phyloP scores from a whole-genome alignment of 192 early-diverging fungal genomes.

The Paraglomus brasilianum region DNA sequence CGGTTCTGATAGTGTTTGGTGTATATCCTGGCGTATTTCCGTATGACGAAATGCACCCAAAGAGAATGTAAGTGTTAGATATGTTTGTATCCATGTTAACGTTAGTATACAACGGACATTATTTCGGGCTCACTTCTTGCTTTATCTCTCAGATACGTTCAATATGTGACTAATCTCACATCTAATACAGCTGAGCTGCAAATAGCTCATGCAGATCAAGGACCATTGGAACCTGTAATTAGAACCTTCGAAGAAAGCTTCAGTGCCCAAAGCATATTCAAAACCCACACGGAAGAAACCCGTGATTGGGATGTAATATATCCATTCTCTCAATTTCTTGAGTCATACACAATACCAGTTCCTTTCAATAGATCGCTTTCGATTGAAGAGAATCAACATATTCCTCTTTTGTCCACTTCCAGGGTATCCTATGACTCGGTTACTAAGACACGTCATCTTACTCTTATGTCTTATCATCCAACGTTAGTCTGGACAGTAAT shows the following conservation, averaged over 20 bases:
- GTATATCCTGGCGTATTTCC: conserved; percentile 36
- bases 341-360: conserved; percentile 43
- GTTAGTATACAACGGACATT: conserved; percentile 35
- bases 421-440: conserved; percentile 45
- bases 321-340: conserved; percentile 62
- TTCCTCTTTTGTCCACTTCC: conserved; percentile 42
- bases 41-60: conserved; percentile 64
- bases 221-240: conserved; percentile 46
- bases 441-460: conserved; percentile 47
- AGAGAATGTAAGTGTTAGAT: no score
- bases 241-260: conserved; percentile 41
- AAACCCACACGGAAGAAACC: conserved; percentile 35
- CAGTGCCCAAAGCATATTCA: conserved; percentile 35
- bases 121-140: no score
- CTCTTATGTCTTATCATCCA: conserved; percentile 43
- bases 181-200: conserved; percentile 53
- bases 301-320: conserved; percentile 60
- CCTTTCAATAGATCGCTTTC: conserved; percentile 26
- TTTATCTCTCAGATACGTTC: no score
- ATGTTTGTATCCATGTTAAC: conserved; percentile 18
- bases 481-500: conserved; percentile 64
- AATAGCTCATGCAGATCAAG: conserved; percentile 61
- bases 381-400: conserved; percentile 29
- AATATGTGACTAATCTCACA: conserved; percentile 62
- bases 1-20: conserved; percentile 35